Evolutionary conservation across 768 basidiomycete genomes (phyloP), one percentile per base, ranked within the genome.

Genomic region (Lentinus tigrinus): DNA sequence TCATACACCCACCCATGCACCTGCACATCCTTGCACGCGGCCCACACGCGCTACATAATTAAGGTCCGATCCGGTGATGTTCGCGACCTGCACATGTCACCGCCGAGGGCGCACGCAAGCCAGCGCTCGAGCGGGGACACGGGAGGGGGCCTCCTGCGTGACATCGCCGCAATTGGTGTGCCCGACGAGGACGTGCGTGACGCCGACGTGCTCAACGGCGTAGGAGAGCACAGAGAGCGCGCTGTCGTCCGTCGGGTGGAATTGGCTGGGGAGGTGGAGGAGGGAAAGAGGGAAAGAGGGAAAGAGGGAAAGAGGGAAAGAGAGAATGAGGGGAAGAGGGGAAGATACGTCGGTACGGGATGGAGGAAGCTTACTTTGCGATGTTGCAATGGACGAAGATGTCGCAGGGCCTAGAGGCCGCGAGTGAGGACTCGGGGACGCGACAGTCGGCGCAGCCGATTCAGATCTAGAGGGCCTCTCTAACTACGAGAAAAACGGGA

Each of bases 341-440:
- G n/a, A 27, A 21, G 24, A 28, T 7, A 24, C 9, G 47, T 5
- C 28, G 31, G 21, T 3, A n/a, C 3, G 26, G 27, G 2, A n/a
- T n/a, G 27, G 10, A 13, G 56, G 24, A 23, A 42, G 73, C 85
- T 56, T 63, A 91, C 88, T 96, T 95, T 52, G 92, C 93, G 63
- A 95, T 87, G 72, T 95, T 95, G 46, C 93, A 78, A 72, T 93
- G 86, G 28, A 88, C 85, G 65, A 95, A 95, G 58, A 91, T 83
- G 42, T 87, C 87, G 51, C 93, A 93, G 0, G 93, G 93, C 61
- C 79, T 78, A 8, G 83, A 76, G 36, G 77, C 82, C 38, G 85
- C 85, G 55, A 90, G 75, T 63, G 90, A 85, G 34, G 83, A 83
- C 71, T 93, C 93, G 17, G 91, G 91, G 3, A 93, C 89, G 61